phyloP scores from a whole-genome alignment of 345 rosid species.

The Sisymbrium altissimum region DNA sequence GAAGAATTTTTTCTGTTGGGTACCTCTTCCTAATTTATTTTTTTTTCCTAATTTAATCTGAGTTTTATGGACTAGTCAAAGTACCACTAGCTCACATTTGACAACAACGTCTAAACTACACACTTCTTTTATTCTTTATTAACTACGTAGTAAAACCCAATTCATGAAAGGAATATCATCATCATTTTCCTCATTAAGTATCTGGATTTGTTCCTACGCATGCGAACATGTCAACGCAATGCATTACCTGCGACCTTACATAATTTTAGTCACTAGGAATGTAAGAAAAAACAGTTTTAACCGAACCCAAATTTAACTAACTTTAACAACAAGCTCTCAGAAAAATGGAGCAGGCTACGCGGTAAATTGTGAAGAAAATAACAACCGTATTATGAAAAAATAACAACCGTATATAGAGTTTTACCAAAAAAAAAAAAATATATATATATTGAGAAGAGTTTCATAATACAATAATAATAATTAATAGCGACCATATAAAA shows the following conservation, averaged over 20 bases:
- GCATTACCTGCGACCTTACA: neutral
- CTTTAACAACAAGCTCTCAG: neutral
- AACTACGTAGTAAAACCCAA: neutral
- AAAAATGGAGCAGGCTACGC: neutral
- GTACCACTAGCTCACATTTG: conserved; percentile 5
- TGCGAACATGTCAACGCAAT: neutral
- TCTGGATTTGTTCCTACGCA: neutral
- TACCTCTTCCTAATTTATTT: too few species aligned
- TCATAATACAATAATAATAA: too few species aligned
- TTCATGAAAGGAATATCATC: neutral
- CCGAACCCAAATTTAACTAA: neutral
- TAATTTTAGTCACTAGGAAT: neutral
- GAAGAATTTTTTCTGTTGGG: neutral
- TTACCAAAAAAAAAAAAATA: too few species aligned
- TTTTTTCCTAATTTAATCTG: too few species aligned
- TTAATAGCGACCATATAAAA: too few species aligned
- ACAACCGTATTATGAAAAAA: too few species aligned
- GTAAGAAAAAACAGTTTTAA: neutral
- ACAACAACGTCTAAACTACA: conserved; percentile 14
- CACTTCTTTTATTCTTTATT: neutral
- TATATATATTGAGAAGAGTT: too few species aligned
- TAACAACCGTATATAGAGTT: too few species aligned
- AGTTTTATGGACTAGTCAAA: neutral
- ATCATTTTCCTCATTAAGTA: neutral
- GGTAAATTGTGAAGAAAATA: too few species aligned